Percentiles rank a stretch among this genome's conserved stretches.
These are phyloP conservation scores for Tagetes patula DNA, from an alignment of 129 eudicot species.

Conservation along the genomic window DNA sequence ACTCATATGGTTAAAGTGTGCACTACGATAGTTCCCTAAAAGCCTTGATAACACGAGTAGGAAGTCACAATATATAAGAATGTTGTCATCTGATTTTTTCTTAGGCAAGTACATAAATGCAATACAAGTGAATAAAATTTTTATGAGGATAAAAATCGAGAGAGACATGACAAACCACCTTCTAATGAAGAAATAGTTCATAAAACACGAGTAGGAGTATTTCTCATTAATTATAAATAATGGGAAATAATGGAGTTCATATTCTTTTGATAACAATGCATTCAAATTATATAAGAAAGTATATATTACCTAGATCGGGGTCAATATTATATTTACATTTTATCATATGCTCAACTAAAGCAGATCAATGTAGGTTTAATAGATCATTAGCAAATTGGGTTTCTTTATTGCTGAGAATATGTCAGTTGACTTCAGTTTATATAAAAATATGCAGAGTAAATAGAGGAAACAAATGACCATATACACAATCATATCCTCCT, in stretches of 20 bases:
- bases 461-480: no score
- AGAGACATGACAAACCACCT: slow-evolving; percentile 92
- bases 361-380: slow-evolving; percentile 65
- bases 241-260: not conserved
- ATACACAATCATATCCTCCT: no score
- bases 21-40: slow-evolving; percentile 75
- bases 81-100: slow-evolving; percentile 95
- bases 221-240: slow-evolving; percentile 46
- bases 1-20: not conserved
- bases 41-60: slow-evolving; percentile 85
- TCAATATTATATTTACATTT: slow-evolving; percentile 76
- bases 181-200: slow-evolving; percentile 86
- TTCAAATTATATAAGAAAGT: not conserved
- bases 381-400: slow-evolving; percentile 85
- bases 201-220: slow-evolving; percentile 47
- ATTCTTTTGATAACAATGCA: not conserved
- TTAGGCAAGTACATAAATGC: slow-evolving; percentile 63
- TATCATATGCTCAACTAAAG: slow-evolving; percentile 67
- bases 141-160: slow-evolving; percentile 69
- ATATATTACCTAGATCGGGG: slow-evolving; percentile 69
- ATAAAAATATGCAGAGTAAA: no score
- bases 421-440: slow-evolving; percentile 39
- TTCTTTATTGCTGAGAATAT: slow-evolving; percentile 72
- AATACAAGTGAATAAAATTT: slow-evolving; percentile 15
- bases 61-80: slow-evolving; percentile 56